Conservation (phyloP, 345 rosid species). For the Brassica rapa region DNA sequence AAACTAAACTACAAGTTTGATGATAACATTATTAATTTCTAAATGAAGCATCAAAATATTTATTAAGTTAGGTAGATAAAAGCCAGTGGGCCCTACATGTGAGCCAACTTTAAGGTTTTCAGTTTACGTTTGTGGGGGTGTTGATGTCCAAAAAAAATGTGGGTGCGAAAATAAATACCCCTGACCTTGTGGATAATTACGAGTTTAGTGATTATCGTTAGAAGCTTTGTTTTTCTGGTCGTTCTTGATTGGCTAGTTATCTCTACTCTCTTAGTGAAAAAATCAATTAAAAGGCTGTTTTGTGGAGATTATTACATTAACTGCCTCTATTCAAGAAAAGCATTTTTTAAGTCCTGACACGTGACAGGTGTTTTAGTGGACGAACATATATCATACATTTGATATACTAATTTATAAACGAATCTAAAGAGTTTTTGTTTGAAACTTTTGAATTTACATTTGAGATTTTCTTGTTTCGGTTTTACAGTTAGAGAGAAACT, state of each 20-base stretch:
- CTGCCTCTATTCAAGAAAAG: constrained; percentile 11
- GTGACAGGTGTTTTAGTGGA: constrained; percentile 7
- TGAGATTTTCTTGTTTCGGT: too few species aligned
- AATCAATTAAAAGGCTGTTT: background rate
- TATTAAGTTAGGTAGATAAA: constrained; percentile 26
- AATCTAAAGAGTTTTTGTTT: background rate
- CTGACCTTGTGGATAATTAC: constrained; percentile 40
- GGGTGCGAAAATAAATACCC: constrained; percentile 31
- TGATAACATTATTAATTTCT: background rate
- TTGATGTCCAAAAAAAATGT: background rate
- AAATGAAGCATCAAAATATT: background rate
- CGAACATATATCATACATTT: background rate
- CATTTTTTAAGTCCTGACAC: constrained; percentile 16
- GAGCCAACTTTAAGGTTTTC: constrained; percentile 25
- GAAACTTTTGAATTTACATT: background rate
- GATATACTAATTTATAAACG: background rate
- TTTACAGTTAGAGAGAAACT: too few species aligned
- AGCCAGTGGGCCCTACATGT: constrained; percentile 3
- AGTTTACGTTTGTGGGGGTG: constrained; percentile 5
- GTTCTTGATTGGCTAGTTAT: constrained; percentile 43
- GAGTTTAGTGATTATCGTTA: constrained; percentile 23
- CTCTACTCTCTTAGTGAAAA: constrained; percentile 6
- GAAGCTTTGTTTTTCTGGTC: constrained; percentile 13
- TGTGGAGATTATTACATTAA: constrained; percentile 20
- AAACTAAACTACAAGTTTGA: background rate